Percentiles rank a stretch among this genome's conserved stretches.
These are phyloP conservation scores for Lasiosphaeriaceae sp. DNA, from an alignment of 495 filamentous ascomycete genomes.

Conservation along the genomic window DNA sequence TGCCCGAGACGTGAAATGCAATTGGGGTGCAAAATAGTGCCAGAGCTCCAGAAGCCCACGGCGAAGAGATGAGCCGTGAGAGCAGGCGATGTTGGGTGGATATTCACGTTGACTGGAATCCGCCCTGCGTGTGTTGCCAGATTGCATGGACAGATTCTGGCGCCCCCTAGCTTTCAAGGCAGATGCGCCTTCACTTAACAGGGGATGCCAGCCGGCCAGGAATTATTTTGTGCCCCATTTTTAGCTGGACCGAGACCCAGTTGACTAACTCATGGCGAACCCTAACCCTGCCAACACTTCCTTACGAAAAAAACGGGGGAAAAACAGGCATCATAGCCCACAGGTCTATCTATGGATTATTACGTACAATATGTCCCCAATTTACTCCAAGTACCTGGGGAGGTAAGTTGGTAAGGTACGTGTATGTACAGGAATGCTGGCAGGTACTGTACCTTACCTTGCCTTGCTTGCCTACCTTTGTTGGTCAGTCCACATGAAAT, in stretches of 20 bases:
- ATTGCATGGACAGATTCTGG: constrained; percentile 22
- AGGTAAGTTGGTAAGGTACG: too few species aligned
- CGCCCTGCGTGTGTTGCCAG: constrained; percentile 28
- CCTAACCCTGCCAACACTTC: constrained; percentile 3
- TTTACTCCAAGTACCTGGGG: too few species aligned
- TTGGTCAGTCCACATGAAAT: too few species aligned
- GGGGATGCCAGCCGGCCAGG: constrained; percentile 11
- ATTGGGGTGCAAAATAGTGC: constrained; percentile 9
- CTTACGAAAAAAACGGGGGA: too few species aligned
- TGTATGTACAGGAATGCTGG: too few species aligned
- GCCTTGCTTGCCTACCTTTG: too few species aligned
- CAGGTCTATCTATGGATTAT: too few species aligned
- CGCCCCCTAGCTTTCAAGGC: constrained; percentile 11
- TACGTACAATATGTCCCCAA: too few species aligned
- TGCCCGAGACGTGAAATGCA: constrained; percentile 8
- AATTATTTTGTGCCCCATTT: not conserved
- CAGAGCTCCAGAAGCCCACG: constrained; percentile 19
- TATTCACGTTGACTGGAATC: constrained; percentile 13
- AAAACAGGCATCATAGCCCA: too few species aligned
- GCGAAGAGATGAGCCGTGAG: constrained; percentile 15
- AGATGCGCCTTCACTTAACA: constrained; percentile 14
- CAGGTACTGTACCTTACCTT: too few species aligned
- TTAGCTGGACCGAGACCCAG: not conserved
- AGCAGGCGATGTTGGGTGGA: constrained; percentile 13
- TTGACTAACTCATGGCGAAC: not conserved